These are phyloP conservation scores for Apiospora sp. DNA, from an alignment of 2,329 filamentous ascomycete species.

Conservation along the genomic window DNA sequence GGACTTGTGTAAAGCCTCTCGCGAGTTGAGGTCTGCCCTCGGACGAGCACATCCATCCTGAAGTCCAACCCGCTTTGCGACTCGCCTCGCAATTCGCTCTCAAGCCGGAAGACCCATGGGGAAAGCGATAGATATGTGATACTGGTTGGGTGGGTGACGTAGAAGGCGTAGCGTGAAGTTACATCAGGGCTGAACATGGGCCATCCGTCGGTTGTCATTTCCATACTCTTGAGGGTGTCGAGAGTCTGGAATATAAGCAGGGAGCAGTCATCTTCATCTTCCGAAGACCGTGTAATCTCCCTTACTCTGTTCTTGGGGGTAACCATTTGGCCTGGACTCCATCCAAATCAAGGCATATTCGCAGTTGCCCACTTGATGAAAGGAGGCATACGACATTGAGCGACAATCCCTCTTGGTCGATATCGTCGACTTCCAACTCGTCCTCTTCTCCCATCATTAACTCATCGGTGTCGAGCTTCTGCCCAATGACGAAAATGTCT, in stretches of 20 bases:
- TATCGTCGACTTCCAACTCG: slow-evolving; percentile 64
- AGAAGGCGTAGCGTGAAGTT: slow-evolving; percentile 69
- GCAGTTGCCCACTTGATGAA: slow-evolving; percentile 66
- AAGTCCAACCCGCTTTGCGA: slow-evolving; percentile 68
- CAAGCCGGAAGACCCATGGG: slow-evolving; percentile 70
- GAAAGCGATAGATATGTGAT: slow-evolving; percentile 67
- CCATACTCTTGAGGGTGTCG: slow-evolving; percentile 63
- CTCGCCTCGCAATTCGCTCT: slow-evolving; percentile 65
- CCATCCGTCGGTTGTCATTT: slow-evolving; percentile 66
- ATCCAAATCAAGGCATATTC: slow-evolving; percentile 68
- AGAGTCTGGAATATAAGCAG: slow-evolving; percentile 69
- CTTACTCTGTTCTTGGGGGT: slow-evolving; percentile 61
- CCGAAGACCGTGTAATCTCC: slow-evolving; percentile 47
- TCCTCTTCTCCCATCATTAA: slow-evolving; percentile 71
- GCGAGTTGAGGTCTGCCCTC: slow-evolving; percentile 62
- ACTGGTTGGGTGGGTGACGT: slow-evolving; percentile 66
- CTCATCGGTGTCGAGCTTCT: slow-evolving; percentile 66
- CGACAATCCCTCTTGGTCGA: slow-evolving; percentile 67
- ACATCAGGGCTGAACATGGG: slow-evolving; percentile 69
- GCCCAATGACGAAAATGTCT: slow-evolving; percentile 69
- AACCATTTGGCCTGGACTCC: slow-evolving; percentile 73
- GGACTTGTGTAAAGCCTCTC: slow-evolving; percentile 66
- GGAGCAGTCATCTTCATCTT: slow-evolving; percentile 51
- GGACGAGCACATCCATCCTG: slow-evolving; percentile 66
- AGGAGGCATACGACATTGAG: slow-evolving; percentile 67